Base-by-base conservation (phyloP, 768 basidiomycete species). In the Psilocybe subaeruginosa region DNA sequence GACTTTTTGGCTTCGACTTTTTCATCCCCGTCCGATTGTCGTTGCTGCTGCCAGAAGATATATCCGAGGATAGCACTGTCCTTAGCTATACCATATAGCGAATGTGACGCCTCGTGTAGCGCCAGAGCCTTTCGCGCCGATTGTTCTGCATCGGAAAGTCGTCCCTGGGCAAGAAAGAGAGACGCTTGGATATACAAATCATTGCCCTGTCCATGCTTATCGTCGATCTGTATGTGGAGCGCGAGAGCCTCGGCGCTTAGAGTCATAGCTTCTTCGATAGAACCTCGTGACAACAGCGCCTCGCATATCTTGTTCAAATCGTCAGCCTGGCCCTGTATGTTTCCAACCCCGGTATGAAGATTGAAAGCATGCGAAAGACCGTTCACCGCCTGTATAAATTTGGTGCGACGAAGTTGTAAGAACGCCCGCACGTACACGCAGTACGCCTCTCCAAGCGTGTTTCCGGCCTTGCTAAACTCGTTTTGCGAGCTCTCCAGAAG, bases 181-280 rank as follows among this genome's bases (percentile, higher is more conserved):
- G 65, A 65, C 11, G 65, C 68, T 58, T 69, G 72, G 9, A 71
- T 51, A 55, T 70, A 69, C 17, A 73, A 39, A 56, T 69, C 72
- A 52, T 73, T 65, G 14, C 66, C 70, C 60, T 73, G 70, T 7
- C 72, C 70, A 1, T 37, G 57, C 30, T 61, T 54, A 12, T 43
- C 41, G 41, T n/a, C 41, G 31, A 43, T 43, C 14, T 43, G 41
- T 4, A 43, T 61, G 48, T 72, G 69, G 3, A 70, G 50, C 7
- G 61, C 64, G 8, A 58, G 52, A 11, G 61, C 61, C 39, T 51
- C 48, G 27, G 62, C 23, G 29, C 67, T 58, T 14, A 43, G 35
- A 4, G 55, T 65, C 57, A 67, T 29, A 0, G 69, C 66, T 30
- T 67, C 64, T 9, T 60, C 49, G 33, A 63, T 56, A 8, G 47